phyloP scores from a whole-genome alignment of 1,284 basidiomycete species.

The Sphaerobolus stellatus region DNA sequence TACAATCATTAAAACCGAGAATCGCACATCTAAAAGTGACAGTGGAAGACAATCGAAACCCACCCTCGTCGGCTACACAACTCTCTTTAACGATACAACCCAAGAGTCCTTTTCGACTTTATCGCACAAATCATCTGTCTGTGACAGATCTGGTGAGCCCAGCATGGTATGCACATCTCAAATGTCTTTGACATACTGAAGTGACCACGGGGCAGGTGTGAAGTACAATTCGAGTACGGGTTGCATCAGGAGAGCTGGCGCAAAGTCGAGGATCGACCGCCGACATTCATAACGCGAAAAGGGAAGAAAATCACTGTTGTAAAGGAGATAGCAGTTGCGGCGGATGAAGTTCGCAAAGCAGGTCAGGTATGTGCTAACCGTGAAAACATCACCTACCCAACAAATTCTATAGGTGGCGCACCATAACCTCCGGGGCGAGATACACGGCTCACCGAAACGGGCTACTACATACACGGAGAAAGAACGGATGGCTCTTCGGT shows the following conservation, averaged over 20 bases:
- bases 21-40: too few relatives aligned
- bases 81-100: too few relatives aligned
- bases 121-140: too few relatives aligned
- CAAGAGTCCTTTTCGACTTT: too few relatives aligned
- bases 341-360: conserved; percentile 56
- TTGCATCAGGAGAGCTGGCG: conserved; percentile 57
- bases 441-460: conserved; percentile 59
- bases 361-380: conserved; percentile 58
- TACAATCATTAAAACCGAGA: too few relatives aligned
- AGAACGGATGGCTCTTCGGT: conserved; percentile 56
- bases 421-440: conserved; percentile 73
- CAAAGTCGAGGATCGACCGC: conserved; percentile 55
- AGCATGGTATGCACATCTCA: neutral
- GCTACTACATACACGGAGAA: conserved; percentile 53
- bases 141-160: conserved; percentile 10
- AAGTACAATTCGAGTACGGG: conserved; percentile 70
- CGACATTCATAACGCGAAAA: conserved; percentile 54
- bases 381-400: neutral
- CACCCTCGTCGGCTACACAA: too few relatives aligned
- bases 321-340: conserved; percentile 54
- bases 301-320: conserved; percentile 71
- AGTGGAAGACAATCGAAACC: too few relatives aligned
- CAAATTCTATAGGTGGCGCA: conserved; percentile 58
- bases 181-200: neutral
- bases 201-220: conserved; percentile 35